Percentiles rank a stretch among this genome's conserved stretches.
These are phyloP conservation scores for Phyllosticta ampelicida DNA, from an alignment of 2,329 filamentous ascomycete species.

Conservation along the genomic window DNA sequence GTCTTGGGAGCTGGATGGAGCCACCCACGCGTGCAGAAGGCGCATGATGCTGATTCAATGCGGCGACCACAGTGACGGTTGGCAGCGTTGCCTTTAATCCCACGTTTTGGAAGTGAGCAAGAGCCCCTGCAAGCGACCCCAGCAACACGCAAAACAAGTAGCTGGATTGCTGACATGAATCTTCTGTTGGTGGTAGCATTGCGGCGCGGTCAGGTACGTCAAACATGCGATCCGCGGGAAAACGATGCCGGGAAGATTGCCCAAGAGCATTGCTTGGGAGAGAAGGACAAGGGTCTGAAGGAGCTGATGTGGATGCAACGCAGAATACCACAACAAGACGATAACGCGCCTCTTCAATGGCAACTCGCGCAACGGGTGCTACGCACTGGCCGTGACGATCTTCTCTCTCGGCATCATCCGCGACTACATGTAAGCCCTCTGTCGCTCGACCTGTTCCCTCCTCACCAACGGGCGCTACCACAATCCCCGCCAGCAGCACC, in stretches of 20 bases:
- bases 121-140: too few species aligned
- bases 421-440: conserved; percentile 44
- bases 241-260: too few species aligned
- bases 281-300: too few species aligned
- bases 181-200: conserved; percentile 44
- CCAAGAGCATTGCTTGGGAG: too few species aligned
- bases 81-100: conserved; percentile 86
- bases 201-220: conserved; percentile 65
- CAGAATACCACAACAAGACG: conserved; percentile 85
- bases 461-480: neutral
- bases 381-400: conserved; percentile 76
- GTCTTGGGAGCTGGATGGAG: neutral
- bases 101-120: conserved; percentile 97
- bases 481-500: conserved; percentile 15
- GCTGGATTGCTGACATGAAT: conserved; percentile 11
- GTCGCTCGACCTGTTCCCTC: neutral
- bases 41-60: neutral
- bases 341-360: conserved; percentile 80
- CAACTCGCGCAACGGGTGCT: conserved; percentile 71
- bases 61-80: conserved; percentile 54
- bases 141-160: too few species aligned
- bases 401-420: conserved; percentile 85
- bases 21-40: too few species aligned
- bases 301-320: neutral
- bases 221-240: too few species aligned